Evolutionary conservation across 805 yeast genomes (phyloP).

Genomic region (Spencermartinsiella europaea): DNA sequence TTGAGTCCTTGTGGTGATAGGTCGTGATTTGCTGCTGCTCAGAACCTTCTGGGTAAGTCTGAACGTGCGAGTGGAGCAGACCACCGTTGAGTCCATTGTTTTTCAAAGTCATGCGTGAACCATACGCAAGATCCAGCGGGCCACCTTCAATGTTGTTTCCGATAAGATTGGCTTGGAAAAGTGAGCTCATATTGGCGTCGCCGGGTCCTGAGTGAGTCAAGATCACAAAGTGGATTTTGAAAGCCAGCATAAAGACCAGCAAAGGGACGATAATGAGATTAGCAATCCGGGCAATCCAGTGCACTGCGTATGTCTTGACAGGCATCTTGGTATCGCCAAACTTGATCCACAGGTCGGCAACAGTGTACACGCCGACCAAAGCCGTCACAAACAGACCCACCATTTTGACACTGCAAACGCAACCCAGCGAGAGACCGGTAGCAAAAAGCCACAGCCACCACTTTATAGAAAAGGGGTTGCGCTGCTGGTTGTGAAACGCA

Average conservation of each 20-base stretch:
- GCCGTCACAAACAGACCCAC: conserved; percentile 90
- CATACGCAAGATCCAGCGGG: conserved; percentile 60
- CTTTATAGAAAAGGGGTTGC: conserved; percentile 59
- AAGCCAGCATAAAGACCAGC: conserved; percentile 60
- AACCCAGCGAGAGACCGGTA: conserved; percentile 84
- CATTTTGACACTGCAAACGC: conserved; percentile 91
- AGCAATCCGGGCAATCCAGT: conserved; percentile 68
- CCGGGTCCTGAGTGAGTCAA: conserved; percentile 86
- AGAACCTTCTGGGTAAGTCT: conserved; percentile 85
- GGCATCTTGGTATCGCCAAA: conserved; percentile 54
- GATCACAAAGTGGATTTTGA: conserved; percentile 74
- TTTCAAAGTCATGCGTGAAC: conserved; percentile 59
- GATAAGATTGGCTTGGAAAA: conserved; percentile 80
- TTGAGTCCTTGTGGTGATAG: conserved; percentile 81
- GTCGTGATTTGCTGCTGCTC: conserved; percentile 92
- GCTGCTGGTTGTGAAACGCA: conserved; percentile 59
- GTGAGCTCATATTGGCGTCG: conserved; percentile 82
- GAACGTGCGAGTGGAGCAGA: conserved; percentile 82
- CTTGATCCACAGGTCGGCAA: conserved; percentile 79
- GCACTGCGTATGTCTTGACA: conserved; percentile 35
- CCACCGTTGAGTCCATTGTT: conserved; percentile 69
- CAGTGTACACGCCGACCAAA: conserved; percentile 83
- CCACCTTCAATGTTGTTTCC: conserved; percentile 61
- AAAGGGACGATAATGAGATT: conserved; percentile 70
- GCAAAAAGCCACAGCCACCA: conserved; percentile 94